A percentile compares a stretch with the other conserved stretches of the same genome.
These are phyloP conservation scores for Thalassiosira profunda DNA, from an alignment of 108 stramenopile species.

Conservation along the genomic window DNA sequence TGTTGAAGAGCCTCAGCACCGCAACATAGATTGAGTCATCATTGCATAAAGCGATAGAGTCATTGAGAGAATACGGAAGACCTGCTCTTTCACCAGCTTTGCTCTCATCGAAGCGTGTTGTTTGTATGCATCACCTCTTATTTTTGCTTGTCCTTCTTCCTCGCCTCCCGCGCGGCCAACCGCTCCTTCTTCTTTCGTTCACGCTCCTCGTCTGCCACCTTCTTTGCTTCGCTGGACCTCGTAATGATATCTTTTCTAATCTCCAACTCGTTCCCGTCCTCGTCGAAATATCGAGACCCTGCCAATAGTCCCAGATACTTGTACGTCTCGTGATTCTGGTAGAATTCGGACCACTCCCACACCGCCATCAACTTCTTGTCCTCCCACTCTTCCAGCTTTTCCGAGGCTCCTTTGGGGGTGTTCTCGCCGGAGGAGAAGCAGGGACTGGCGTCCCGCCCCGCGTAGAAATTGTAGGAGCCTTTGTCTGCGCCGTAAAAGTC, in stretches of 20 bases:
- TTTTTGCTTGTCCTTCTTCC: too few relatives aligned
- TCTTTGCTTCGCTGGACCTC: conserved; percentile 30
- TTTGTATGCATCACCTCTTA: too few relatives aligned
- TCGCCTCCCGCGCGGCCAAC: conserved; percentile 10
- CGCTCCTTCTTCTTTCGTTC: conserved; percentile 29
- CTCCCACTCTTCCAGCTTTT: conserved; percentile 51
- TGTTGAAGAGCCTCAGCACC: too few relatives aligned
- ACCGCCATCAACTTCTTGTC: conserved; percentile 31
- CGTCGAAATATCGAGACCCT: conserved; percentile 59
- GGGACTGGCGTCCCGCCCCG: conserved; percentile 48
- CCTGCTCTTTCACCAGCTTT: too few relatives aligned
- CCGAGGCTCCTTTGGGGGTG: conserved; percentile 64
- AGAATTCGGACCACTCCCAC: conserved; percentile 61
- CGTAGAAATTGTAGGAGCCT: conserved; percentile 59
- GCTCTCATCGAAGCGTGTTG: too few relatives aligned
- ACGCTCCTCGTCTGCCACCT: conserved; percentile 20
- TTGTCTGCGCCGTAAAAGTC: conserved; percentile 21
- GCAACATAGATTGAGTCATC: too few relatives aligned
- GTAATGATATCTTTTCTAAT: conserved; percentile 23
- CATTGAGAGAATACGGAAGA: too few relatives aligned
- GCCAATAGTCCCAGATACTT: conserved; percentile 59
- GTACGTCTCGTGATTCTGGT: conserved; percentile 63
- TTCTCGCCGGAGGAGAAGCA: conserved; percentile 73
- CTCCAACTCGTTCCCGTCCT: conserved; percentile 50
- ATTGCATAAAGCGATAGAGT: too few relatives aligned